A percentile compares a stretch with the other conserved stretches of the same genome.
Conservation (phyloP, 2,329 filamentous ascomycete species). For the Chaetomiaceae sp. region DNA sequence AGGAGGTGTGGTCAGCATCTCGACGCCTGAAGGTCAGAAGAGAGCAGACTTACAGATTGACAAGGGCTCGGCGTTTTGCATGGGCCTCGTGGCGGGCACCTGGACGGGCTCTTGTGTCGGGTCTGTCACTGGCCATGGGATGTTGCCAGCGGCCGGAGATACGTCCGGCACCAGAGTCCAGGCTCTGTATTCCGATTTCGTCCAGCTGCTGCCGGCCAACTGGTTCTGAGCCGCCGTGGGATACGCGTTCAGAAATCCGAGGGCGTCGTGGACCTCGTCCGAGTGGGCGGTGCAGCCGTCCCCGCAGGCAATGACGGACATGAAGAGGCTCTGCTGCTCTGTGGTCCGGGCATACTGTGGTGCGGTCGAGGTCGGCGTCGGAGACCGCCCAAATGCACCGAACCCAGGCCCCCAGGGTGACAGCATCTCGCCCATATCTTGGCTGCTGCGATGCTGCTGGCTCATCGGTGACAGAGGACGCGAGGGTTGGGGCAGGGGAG, state of each 20-base stretch:
- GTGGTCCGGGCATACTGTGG: slow-evolving; percentile 24
- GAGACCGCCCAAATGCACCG: slow-evolving; percentile 22
- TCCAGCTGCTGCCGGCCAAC: slow-evolving; percentile 13
- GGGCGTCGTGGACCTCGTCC: slow-evolving; percentile 29
- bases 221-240: slow-evolving; percentile 15
- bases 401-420: slow-evolving; percentile 27
- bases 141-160: not conserved
- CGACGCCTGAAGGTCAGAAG: too few species aligned
- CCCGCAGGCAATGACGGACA: slow-evolving; percentile 21
- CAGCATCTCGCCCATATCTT: slow-evolving; percentile 14
- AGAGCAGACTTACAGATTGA: slow-evolving; percentile 46
- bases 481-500: too few species aligned
- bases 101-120: slow-evolving; percentile 34
- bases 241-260: slow-evolving; percentile 27
- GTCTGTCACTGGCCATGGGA: slow-evolving; percentile 18
- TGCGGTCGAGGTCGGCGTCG: slow-evolving; percentile 4
- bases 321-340: slow-evolving; percentile 13
- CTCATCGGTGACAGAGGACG: too few species aligned
- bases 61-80: slow-evolving; percentile 44
- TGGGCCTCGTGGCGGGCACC: slow-evolving; percentile 33
- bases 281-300: slow-evolving; percentile 28
- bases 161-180: slow-evolving; percentile 20
- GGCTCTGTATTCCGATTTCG: not conserved
- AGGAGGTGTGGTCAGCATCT: too few species aligned
- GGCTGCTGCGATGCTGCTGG: slow-evolving; percentile 9